Base-by-base conservation (phyloP, 1,139 yeast genomes). In the Blastobotrys buckinghamii region DNA sequence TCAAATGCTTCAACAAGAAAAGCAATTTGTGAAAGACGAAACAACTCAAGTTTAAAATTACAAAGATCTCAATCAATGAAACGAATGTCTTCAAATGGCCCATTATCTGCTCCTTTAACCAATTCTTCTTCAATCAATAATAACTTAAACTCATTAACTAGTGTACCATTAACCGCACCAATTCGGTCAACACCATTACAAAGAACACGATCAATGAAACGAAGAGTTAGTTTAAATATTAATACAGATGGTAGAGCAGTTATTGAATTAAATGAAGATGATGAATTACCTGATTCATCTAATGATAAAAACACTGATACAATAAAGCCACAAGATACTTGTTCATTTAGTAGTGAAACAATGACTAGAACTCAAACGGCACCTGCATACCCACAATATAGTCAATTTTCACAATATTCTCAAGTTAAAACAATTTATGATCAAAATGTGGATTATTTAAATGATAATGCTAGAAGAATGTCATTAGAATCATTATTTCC, bases 401-500 rank as follows among this genome's bases (percentile, higher is more conserved):
- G 19, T 16, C 20, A 20, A 13, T 15, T 9, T 13, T 13, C 39
- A 13, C 38, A 29, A 9, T 37, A 27, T 26, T 22, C 36, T 17
- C 48, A 39, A 44, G 36, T 38, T 29, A 43, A 42, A 16, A 51
- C 55, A 9, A 36, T 51, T 34, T 51, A 50, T 42, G 54, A 53
- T 45, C 48, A 48, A 37, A 37, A 51, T 8, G 47, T 45, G 20
- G 55, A 52, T 39, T 50, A 52, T 19, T 36, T 50, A 32, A 50
- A 50, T 33, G 55, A 52, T 34, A 41, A 41, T 29, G 50, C 50
- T 3, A 47, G 58, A n/a, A 42, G 58, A 22, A 53, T 50, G 51
- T 53, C 57, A 10, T 47, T 55, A 30, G 59, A 55, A 41, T 49
- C 56, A 19, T 48, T 55, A 20, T 55, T 55, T 48, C 59, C 59